A percentile compares a stretch with the other conserved stretches of the same genome.
These are phyloP conservation scores for Cytospora schulzeri DNA, from an alignment of 2,329 filamentous ascomycete species.

Conservation along the genomic window DNA sequence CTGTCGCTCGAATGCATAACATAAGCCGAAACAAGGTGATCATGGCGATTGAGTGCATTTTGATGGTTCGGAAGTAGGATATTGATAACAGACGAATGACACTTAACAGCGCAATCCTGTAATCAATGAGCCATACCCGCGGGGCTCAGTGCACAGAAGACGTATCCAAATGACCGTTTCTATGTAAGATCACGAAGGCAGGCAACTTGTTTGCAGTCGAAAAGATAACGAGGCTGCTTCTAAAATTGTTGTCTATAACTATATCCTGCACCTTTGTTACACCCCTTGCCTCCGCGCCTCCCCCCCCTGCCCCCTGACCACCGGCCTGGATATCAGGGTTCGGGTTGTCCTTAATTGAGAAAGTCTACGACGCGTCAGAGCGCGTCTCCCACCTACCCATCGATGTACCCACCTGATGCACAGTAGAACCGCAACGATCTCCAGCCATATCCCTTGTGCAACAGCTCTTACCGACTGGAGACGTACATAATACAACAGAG, in stretches of 20 bases:
- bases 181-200: neutral
- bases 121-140: neutral
- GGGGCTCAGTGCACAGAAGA: neutral
- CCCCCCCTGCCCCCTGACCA: neutral
- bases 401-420: neutral
- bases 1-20: neutral
- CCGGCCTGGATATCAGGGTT: neutral
- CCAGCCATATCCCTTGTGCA: neutral
- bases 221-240: neutral
- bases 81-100: neutral
- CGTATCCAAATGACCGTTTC: neutral
- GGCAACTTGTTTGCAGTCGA: neutral
- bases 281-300: neutral
- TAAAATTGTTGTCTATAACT: neutral
- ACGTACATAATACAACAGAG: conserved; percentile 19
- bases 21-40: neutral
- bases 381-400: conserved; percentile 1
- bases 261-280: neutral
- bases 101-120: neutral
- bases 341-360: conserved; percentile 24
- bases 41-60: neutral
- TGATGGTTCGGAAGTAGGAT: neutral
- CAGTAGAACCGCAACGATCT: neutral
- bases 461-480: neutral
- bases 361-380: neutral